Evolutionary conservation across 768 basidiomycete species (phyloP), one percentile per base, ranked within the genome.

Genomic region (Boletus rubescentipes): DNA sequence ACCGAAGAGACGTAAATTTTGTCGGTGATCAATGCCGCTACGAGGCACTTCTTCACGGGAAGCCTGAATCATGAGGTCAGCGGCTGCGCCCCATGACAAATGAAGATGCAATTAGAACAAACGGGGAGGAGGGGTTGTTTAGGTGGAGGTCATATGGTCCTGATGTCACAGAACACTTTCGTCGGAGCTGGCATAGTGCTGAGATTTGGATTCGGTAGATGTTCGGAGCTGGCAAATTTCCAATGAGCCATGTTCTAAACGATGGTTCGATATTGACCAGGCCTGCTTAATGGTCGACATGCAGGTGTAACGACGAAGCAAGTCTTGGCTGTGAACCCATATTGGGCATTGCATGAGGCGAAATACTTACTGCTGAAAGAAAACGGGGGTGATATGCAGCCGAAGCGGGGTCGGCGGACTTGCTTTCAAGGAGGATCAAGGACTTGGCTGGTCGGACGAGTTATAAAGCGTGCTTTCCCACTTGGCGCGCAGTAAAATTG

Each of bases 1-100:
- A 43, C 56, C 56, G 58, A 29, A 26, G 2, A 20, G 35, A 5
- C 34, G 7, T 21, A 47, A 58, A 46, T 37, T 52, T 47, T 40
- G 30, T 36, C 36, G 15, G 26, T 15, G 7, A 53, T 37, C 44
- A 21, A 23, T 43, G 31, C 49, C 20, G 49, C 35, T 23, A 31
- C 35, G 36, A 58, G 39, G 51, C 31, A 46, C 8, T 41, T 34
- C 12, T 39, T 32, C 35, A 45, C 21, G 23, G 34, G 1, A 29
- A 51, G 20, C 18, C 31, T 23, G 30, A 16, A 46, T 12, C 34
- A 40, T 23, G 38, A 26, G 34, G 34, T 42, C 39, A 57, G 54
- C 23, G 18, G 29, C 9, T 31, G n/a, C 26, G 7, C 18, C n/a
- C 32, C 32, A n/a, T 42, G 30, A 31, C 16, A 20, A 31, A 29